Conservation (phyloP, 176 grass and related monocot genomes). For the Tillandsia leiboldiana region DNA sequence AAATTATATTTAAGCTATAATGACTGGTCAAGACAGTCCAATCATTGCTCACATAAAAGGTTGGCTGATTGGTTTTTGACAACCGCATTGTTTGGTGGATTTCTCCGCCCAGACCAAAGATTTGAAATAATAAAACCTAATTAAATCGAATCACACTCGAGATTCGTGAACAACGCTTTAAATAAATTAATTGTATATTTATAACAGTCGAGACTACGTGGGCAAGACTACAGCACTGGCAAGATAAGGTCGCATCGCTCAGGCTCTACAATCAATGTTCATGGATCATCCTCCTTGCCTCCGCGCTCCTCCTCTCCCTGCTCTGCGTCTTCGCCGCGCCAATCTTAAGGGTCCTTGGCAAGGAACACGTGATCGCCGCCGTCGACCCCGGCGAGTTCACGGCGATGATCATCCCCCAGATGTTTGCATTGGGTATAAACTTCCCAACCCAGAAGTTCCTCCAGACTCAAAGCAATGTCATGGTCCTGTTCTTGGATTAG, state of each 20-base stretch:
- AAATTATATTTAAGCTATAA: too few species aligned
- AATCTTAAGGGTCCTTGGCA: slow-evolving; percentile 32
- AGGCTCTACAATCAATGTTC: slow-evolving; percentile 50
- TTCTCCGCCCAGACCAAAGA: too few species aligned
- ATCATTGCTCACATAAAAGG: too few species aligned
- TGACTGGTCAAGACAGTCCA: too few species aligned
- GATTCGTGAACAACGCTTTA: too few species aligned
- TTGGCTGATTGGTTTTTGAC: too few species aligned
- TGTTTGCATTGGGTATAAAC: slow-evolving; percentile 53
- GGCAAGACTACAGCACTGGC: neutral
- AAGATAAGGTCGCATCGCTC: neutral
- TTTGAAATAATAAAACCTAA: too few species aligned
- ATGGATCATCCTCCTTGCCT: slow-evolving; percentile 53
- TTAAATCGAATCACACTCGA: too few species aligned
- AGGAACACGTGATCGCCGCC: slow-evolving; percentile 24
- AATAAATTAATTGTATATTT: too few species aligned
- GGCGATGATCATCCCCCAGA: slow-evolving; percentile 40
- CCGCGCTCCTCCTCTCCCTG: slow-evolving; percentile 29
- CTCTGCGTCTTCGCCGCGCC: slow-evolving; percentile 46
- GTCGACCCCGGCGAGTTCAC: slow-evolving; percentile 19
- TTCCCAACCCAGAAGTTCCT: slow-evolving; percentile 72
- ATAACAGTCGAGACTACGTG: neutral
- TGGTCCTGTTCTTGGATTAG: slow-evolving; percentile 39
- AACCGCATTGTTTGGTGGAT: too few species aligned
- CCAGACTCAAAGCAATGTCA: slow-evolving; percentile 62